phyloP scores from a whole-genome alignment of 164 flowering plant species.

The Amborella trichopoda region DNA sequence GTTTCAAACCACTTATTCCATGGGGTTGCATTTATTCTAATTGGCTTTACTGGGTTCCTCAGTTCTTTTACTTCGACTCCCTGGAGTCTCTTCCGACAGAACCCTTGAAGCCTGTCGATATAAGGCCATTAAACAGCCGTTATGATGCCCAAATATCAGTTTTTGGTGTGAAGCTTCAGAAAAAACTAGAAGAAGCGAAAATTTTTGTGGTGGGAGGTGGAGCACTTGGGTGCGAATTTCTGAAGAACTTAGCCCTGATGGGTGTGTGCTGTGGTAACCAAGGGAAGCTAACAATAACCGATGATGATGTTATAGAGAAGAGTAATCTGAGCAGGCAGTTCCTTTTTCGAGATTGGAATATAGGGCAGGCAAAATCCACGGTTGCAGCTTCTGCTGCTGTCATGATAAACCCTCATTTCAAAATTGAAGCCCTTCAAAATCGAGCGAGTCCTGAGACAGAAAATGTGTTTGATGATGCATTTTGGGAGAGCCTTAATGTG shows the following conservation, averaged over 20 bases:
- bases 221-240: conserved; percentile 87
- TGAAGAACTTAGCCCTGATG: conserved; percentile 78
- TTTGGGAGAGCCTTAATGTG: conserved; percentile 67
- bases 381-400: conserved; percentile 80
- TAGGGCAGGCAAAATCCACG: conserved; percentile 88
- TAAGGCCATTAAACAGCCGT: conserved; percentile 55
- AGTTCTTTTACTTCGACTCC: conserved; percentile 82
- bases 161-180: conserved; percentile 73
- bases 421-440: conserved; percentile 71
- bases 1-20: too few species aligned
- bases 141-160: conserved; percentile 91
- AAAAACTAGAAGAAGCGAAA: conserved; percentile 61
- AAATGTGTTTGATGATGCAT: conserved; percentile 68
- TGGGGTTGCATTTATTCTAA: too few species aligned
- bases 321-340: conserved; percentile 89
- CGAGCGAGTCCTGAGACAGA: conserved; percentile 77
- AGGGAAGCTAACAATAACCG: conserved; percentile 70
- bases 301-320: conserved; percentile 93
- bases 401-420: conserved; percentile 40
- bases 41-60: conserved; percentile 6
- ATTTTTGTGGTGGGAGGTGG: conserved; percentile 81
- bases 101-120: conserved; percentile 41
- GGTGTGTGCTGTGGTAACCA: conserved; percentile 53
- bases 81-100: conserved; percentile 69
- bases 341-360: conserved; percentile 90